A percentile compares a stretch with the other conserved stretches of the same genome.
phyloP scores from a whole-genome alignment of 2,329 filamentous ascomycete species.

The Orbilia javanica region DNA sequence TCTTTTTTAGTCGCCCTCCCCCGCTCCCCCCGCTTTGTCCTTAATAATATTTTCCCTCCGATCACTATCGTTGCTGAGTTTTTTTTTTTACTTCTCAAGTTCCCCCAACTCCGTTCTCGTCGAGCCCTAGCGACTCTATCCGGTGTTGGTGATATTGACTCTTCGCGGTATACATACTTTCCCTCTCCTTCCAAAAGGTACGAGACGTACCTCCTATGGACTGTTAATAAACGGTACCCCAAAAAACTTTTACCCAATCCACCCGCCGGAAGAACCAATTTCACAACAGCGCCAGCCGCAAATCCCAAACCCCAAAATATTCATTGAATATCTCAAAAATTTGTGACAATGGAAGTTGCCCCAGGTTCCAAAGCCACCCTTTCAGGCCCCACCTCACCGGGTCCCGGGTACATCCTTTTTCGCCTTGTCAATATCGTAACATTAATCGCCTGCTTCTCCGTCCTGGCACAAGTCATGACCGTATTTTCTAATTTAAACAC shows the following conservation, averaged over 20 bases:
- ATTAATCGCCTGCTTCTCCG: constrained; percentile 45
- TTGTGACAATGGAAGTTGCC: constrained; percentile 45
- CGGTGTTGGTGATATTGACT: constrained; percentile 4
- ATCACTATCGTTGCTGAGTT: not conserved
- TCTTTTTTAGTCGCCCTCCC: constrained; percentile 18
- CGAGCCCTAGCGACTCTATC: not conserved
- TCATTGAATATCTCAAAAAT: not conserved
- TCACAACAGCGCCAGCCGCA: not conserved
- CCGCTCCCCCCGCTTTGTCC: constrained; percentile 43
- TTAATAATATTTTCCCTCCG: constrained; percentile 12
- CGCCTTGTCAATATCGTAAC: constrained; percentile 50
- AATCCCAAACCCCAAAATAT: not conserved
- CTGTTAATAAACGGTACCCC: not conserved
- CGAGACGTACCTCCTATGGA: not conserved
- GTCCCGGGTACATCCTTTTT: constrained; percentile 55
- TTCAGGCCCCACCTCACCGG: constrained; percentile 31
- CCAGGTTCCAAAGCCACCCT: constrained; percentile 44
- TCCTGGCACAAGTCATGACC: constrained; percentile 50
- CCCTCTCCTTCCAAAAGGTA: not conserved
- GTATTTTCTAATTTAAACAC: constrained; percentile 27
- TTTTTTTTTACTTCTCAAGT: not conserved
- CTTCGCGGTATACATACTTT: not conserved
- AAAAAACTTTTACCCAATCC: not conserved
- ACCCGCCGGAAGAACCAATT: not conserved
- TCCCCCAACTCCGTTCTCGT: not conserved